Base-by-base conservation (phyloP, 345 rosid genomes). In the Fremontodendron californicum region DNA sequence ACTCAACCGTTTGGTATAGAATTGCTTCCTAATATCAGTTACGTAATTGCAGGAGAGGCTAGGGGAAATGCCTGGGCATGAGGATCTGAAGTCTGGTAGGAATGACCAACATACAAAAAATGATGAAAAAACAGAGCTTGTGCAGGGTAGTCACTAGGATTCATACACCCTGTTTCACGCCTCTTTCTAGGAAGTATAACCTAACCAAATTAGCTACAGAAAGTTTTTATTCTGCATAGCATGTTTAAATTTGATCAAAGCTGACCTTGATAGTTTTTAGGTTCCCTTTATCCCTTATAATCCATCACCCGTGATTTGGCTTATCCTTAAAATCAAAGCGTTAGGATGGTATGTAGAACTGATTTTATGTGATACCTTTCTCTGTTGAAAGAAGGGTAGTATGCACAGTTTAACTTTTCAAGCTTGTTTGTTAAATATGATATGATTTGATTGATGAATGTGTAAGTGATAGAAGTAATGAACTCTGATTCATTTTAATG, bases 151-250 rank as follows among this genome's bases (percentile, higher is more conserved):
- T 82, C 85, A 71, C 39, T 75, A 77, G 72, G 78, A 63, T 62
- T 35, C 19, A 37, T 23, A 58, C 49, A 57, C 76, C 65, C 70
- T 57, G 69, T 33, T 45, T 61, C 31, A 29, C 68, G 76, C 80
- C 35, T 39, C 64, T 37, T 71, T 13, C 66, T 52, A 33, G 63
- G 82, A n/a, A 74, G 79, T 78, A 71, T 84, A 82, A 82, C 74
- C 89, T 86, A 84, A 84, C 89, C 61, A 70, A 74, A 74, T 78
- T 86, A 82, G 89, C 75, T 58, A 80, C 85, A 78, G 75, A 72
- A 76, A 63, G 71, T 75, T 52, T 76, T 77, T 82, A 75, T 82
- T 81, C 77, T 79, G 75, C 78, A 67, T 86, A 83, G 83, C 81
- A 37, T 83, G 86, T 75, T 79, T 65, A 57, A 73, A 66, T 75